Percentiles rank a stretch among this genome's conserved stretches.
Conservation (phyloP, 225 moss, liverwort and hornwort genomes). For the Polytrichum commune region DNA sequence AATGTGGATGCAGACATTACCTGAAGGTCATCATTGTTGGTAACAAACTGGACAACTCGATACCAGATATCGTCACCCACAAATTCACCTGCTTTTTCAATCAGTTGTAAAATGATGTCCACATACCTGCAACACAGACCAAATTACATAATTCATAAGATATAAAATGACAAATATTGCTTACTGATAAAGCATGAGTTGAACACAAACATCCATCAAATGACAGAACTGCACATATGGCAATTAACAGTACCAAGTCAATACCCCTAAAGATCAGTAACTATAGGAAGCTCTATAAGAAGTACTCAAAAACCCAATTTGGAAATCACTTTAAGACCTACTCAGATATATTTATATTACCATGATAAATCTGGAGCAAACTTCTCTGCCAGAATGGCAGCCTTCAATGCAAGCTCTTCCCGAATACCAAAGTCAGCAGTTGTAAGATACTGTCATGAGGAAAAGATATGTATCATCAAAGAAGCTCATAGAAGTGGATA, state of each 20-base stretch:
- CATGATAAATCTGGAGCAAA: constrained; percentile 96
- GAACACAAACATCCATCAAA: too few species aligned
- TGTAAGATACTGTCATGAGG: constrained; percentile 76
- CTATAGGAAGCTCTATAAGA: too few species aligned
- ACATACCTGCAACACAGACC: constrained; percentile 67
- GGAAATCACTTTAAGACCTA: too few species aligned
- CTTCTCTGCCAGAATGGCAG: constrained; percentile 93
- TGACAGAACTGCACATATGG: too few species aligned
- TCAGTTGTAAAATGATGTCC: constrained; percentile 91
- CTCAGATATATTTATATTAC: constrained; percentile 26
- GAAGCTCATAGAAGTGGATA: neutral
- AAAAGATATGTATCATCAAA: constrained; percentile 5
- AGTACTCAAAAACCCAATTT: too few species aligned
- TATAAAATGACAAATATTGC: neutral
- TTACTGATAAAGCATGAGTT: too few species aligned
- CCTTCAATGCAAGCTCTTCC: constrained; percentile 95
- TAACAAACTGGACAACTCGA: constrained; percentile 97
- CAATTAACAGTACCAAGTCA: too few species aligned
- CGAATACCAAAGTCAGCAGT: constrained; percentile 96
- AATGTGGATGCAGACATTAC: constrained; percentile 21
- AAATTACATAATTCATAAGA: neutral
- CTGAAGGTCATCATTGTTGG: constrained; percentile 98
- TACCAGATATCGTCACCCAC: constrained; percentile 99
- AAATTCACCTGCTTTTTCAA: constrained; percentile 98
- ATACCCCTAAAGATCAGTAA: too few species aligned